These are phyloP conservation scores for Tulasnella sp. DNA, from an alignment of 768 basidiomycete species.

Conservation along the genomic window DNA sequence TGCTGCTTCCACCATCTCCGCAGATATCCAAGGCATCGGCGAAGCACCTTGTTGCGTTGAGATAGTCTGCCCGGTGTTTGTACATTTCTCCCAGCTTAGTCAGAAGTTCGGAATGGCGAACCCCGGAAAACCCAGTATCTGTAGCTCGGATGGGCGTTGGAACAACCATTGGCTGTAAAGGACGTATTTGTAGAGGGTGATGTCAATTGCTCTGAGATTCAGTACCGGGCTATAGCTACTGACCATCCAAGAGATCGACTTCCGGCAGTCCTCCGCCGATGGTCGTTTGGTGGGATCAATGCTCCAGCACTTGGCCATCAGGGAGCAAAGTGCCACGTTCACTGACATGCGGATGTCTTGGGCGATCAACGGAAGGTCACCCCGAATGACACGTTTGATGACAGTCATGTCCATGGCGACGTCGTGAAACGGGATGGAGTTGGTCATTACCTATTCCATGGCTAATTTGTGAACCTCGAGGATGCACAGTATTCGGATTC, in stretches of 20 bases:
- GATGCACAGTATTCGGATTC: no score
- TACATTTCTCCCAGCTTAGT: not conserved
- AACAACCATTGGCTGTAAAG: not conserved
- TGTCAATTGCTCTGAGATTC: not conserved
- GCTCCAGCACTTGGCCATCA: not conserved
- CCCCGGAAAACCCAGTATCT: not conserved
- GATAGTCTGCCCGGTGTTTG: not conserved
- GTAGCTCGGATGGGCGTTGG: not conserved
- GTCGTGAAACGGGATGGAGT: no score
- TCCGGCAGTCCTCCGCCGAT: not conserved
- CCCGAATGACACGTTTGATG: no score
- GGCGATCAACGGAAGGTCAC: not conserved
- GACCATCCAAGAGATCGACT: not conserved
- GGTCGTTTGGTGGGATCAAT: not conserved
- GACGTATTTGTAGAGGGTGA: no score
- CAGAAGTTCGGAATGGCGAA: not conserved
- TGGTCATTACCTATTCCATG: no score
- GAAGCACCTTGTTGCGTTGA: not conserved
- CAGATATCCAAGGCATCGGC: not conserved
- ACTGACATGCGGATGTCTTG: not conserved
- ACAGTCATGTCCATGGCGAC: no score
- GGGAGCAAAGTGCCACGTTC: not conserved
- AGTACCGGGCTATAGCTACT: not conserved
- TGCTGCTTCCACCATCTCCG: not conserved
- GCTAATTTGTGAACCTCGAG: no score